Percentiles rank a stretch among this genome's conserved stretches.
These are phyloP conservation scores for Fraxinus quadrangulata DNA, from an alignment of 257 asterid genomes.

Conservation along the genomic window DNA sequence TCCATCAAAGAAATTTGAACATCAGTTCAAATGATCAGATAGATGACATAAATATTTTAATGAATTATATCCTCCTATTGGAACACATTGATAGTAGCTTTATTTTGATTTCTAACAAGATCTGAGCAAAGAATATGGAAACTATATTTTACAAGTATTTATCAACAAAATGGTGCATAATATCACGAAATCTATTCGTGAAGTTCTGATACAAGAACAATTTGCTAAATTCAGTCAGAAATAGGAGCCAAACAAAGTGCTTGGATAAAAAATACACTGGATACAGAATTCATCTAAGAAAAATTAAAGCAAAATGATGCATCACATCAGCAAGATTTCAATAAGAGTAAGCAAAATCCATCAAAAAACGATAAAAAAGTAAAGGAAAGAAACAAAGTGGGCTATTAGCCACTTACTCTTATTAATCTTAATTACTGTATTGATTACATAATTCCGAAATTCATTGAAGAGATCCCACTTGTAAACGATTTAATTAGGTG, in stretches of 20 bases:
- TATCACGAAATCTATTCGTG: not conserved
- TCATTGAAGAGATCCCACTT: not conserved
- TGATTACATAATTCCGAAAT: not conserved
- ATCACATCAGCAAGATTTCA: not conserved
- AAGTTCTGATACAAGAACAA: not conserved
- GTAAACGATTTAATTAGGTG: not conserved
- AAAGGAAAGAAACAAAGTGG: not conserved
- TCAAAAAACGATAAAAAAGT: not conserved
- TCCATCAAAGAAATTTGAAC: not conserved
- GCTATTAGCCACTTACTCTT: not conserved
- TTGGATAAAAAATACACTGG: too few relatives aligned
- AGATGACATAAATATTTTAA: not conserved
- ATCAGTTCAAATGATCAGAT: not conserved
- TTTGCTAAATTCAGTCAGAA: not conserved
- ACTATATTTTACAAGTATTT: not conserved
- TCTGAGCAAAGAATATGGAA: not conserved
- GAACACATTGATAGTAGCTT: not conserved
- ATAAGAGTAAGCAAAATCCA: not conserved
- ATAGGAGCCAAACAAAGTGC: too few relatives aligned
- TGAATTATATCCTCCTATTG: not conserved
- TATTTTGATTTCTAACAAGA: not conserved
- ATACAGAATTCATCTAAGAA: not conserved
- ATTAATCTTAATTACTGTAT: not conserved
- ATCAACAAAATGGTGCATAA: not conserved
- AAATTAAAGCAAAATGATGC: not conserved